Conservation (phyloP, 2,329 filamentous ascomycete genomes). For the Colletotrichum gigasporum region DNA sequence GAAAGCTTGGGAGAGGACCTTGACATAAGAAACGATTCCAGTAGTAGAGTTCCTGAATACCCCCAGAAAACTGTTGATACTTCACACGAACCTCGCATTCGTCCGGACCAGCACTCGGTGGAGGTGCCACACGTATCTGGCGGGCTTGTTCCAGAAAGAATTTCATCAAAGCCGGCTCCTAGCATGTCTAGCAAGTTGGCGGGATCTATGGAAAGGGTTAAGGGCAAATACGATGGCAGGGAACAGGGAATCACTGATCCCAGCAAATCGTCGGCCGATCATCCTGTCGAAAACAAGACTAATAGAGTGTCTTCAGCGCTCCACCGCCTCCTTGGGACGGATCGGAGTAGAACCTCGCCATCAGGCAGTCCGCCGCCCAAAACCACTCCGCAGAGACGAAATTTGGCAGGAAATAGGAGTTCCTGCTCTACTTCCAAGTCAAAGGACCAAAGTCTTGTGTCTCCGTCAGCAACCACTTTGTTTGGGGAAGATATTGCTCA, state of each 20-base stretch:
- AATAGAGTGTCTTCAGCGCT: background rate
- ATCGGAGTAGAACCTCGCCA: background rate
- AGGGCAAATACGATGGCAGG: background rate
- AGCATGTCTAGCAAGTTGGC: background rate
- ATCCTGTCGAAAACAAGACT: background rate
- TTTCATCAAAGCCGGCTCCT: constrained; percentile 37
- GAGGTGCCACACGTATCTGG: constrained; percentile 33
- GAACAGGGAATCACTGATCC: background rate
- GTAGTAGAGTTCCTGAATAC: background rate
- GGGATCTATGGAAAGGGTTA: background rate
- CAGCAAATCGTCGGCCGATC: background rate
- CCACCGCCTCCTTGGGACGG: constrained; percentile 3
- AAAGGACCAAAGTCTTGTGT: background rate
- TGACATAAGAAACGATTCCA: background rate
- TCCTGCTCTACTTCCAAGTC: background rate
- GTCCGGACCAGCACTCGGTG: no score
- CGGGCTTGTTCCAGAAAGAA: constrained; percentile 38
- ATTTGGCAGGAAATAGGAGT: background rate
- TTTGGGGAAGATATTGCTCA: no score
- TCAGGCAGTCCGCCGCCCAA: background rate
- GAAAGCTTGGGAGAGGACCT: constrained; percentile 35
- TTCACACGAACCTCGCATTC: constrained; percentile 33
- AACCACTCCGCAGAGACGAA: background rate
- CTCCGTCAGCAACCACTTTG: no score
- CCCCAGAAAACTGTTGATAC: background rate